Conservation (phyloP, 192 early-diverging fungal species). For the Pecoramyces ruminantium region DNA sequence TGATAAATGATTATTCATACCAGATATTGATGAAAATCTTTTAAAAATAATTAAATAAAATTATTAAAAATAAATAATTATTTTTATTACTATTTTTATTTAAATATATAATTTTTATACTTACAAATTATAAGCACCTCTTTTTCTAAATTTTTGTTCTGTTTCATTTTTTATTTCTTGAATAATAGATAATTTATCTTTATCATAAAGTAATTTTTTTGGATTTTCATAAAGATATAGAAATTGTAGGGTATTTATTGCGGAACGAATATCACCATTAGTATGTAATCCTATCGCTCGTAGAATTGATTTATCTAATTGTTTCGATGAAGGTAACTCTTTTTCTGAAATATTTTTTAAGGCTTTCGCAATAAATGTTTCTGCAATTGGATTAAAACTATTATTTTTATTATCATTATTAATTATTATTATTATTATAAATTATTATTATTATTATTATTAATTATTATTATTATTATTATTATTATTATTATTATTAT, state of each 20-base stretch:
- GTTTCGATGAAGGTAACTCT: slow-evolving; percentile 8
- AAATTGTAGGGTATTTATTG: slow-evolving; percentile 37
- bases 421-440: too few relatives aligned
- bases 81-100: too few relatives aligned
- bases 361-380: slow-evolving; percentile 37
- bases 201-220: background rate
- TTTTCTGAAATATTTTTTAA: slow-evolving; percentile 19
- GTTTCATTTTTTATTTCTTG: background rate
- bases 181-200: background rate
- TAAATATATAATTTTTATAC: too few relatives aligned
- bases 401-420: background rate
- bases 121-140: background rate
- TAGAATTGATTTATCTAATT: slow-evolving; percentile 7
- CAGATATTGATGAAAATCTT: background rate
- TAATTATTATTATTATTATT: too few relatives aligned
- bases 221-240: background rate
- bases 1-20: background rate
- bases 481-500: too few relatives aligned
- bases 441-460: too few relatives aligned
- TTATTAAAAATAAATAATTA: too few relatives aligned
- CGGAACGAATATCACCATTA: slow-evolving; percentile 36
- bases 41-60: too few relatives aligned
- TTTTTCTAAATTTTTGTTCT: background rate
- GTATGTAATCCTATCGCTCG: slow-evolving; percentile 16
- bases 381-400: slow-evolving; percentile 40